Evolutionary conservation across 2,329 filamentous ascomycete genomes (phyloP).

Genomic region (Phoma herbarum): DNA sequence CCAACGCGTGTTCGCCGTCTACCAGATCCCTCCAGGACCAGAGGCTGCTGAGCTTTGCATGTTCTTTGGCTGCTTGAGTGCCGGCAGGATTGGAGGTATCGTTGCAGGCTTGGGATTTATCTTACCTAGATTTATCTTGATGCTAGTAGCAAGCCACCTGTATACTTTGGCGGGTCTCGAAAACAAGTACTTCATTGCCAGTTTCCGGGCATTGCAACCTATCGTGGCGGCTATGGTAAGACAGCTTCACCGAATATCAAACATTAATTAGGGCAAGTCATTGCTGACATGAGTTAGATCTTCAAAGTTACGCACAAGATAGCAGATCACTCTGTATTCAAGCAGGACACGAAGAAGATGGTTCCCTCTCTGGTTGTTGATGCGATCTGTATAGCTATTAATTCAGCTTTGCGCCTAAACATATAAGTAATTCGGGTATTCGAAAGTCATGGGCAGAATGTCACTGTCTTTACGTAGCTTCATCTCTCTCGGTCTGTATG

Average conservation of each 20-base stretch:
- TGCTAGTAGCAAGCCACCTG: neutral
- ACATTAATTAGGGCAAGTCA: neutral
- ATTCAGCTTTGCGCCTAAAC: neutral
- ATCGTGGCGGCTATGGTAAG: neutral
- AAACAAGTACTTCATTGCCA: neutral
- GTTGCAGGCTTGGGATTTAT: neutral
- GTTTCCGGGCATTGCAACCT: neutral
- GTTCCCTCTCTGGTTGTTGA: neutral
- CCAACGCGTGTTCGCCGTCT: neutral
- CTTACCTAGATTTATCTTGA: neutral
- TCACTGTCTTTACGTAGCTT: neutral
- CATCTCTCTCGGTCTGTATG: neutral
- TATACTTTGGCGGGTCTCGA: neutral
- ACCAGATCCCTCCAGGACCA: neutral
- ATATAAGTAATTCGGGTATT: neutral
- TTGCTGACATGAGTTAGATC: neutral
- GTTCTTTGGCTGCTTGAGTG: neutral
- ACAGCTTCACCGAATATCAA: neutral
- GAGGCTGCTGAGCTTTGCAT: neutral
- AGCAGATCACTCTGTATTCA: neutral
- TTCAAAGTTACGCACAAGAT: neutral
- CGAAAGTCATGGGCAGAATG: neutral
- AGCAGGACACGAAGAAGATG: neutral
- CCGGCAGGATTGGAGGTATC: neutral
- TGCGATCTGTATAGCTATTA: neutral